A percentile compares a stretch with the other conserved stretches of the same genome.
Evolutionary conservation across 306 rosid genomes (phyloP).

Genomic region (Quercus rubra): DNA sequence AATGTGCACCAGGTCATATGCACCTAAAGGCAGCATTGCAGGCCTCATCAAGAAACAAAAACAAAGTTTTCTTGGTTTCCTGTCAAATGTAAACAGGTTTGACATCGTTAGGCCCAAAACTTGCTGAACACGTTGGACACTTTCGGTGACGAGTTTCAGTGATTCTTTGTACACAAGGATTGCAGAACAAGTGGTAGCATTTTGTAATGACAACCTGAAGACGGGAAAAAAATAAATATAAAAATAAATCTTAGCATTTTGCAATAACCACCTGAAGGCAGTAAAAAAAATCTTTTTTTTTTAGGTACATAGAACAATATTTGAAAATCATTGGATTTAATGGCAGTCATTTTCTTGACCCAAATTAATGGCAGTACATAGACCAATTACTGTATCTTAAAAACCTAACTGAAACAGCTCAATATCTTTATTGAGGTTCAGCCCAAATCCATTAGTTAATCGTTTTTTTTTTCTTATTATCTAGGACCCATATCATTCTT

Average conservation of each 20-base stretch:
- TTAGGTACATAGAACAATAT: background rate
- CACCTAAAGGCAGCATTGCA: constrained; percentile 18
- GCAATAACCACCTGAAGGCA: constrained; percentile 71
- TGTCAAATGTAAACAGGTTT: constrained; percentile 79
- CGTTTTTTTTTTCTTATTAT: too few species aligned
- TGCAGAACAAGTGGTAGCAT: constrained; percentile 98
- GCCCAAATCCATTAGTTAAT: too few species aligned
- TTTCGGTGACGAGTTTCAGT: constrained; percentile 80
- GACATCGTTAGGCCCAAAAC: constrained; percentile 94
- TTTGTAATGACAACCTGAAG: constrained; percentile 93
- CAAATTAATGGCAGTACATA: background rate
- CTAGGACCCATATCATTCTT: too few species aligned
- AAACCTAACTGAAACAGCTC: background rate
- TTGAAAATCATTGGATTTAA: background rate
- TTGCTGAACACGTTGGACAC: constrained; percentile 76
- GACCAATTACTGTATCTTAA: background rate
- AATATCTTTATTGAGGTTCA: too few species aligned
- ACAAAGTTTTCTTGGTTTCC: constrained; percentile 23
- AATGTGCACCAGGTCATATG: constrained; percentile 25
- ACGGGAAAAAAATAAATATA: too few species aligned
- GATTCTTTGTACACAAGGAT: constrained; percentile 71
- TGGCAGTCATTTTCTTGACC: background rate
- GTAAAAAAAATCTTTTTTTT: background rate
- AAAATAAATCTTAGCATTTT: constrained; percentile 56
- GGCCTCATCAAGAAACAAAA: constrained; percentile 20